Evolutionary conservation across 192 early-diverging fungal genomes (phyloP), one percentile per base, ranked within the genome.

Genomic region (Umbelopsis ramanniana): DNA sequence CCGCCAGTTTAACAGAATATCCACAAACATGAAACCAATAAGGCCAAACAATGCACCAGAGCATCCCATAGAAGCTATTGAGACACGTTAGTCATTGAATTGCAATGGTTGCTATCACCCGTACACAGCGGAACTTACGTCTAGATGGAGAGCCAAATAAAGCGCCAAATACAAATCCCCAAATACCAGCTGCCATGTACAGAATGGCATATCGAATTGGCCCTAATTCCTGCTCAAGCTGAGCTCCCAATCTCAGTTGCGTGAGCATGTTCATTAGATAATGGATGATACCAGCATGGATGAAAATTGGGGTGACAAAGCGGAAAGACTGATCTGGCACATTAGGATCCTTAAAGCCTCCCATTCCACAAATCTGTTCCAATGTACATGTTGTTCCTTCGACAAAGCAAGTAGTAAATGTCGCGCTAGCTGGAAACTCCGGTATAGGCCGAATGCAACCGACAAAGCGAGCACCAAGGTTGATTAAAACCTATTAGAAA

Each of bases 241-340:
- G 81, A 8, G 85, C 86, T 9, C 94, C 95, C 10, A 88, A 83
- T 37, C 84, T 77, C 67, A 92, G 52, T 69, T 96, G 95, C 50
- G 90, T 88, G 10, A 83, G 11, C 74, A 94, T 70, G 76, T 96
- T 96, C 75, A 96, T 80, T 0, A 89, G 12, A 22, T 93, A 78
- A 79, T 96, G 95, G 1, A 95, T 37, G 4, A 95, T 69, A 33
- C 95, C 95, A 40, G 84, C 93, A 77, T 96, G 95, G 52, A 96
- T 79, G 52, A 93, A 93, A n/a, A 96, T 89, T 9, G 95, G 89
- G 19, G 83, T 75, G 38, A 96, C 82, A 72, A 96, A 94, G 5
- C 95, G 83, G 76, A 82, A 94, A 83, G 89, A 91, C 71, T 95
- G 95, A 77, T 94, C 79, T 7, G 93, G 90, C 9, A 52, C 26